These are phyloP conservation scores for Malus hybrid DNA, from an alignment of 331 rosid genomes.

Conservation along the genomic window DNA sequence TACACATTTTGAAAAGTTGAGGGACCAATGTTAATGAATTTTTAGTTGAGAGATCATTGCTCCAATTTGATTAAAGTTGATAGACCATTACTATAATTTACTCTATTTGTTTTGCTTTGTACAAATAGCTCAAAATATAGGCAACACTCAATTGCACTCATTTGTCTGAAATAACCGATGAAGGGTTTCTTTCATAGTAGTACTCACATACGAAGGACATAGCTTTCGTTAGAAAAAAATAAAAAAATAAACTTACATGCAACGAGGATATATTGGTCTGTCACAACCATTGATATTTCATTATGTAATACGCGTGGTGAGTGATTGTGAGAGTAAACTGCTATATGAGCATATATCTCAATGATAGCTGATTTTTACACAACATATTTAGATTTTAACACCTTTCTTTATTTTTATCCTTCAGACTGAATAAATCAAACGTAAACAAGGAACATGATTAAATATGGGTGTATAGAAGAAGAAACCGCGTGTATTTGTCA, in stretches of 20 bases:
- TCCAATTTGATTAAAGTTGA: no score
- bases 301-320: not conserved
- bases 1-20: no score
- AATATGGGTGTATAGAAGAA: no score
- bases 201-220: not conserved
- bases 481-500: not conserved
- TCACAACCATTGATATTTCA: not conserved
- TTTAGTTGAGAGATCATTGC: no score
- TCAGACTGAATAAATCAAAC: not conserved
- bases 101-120: not conserved
- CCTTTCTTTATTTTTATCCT: accelerated
- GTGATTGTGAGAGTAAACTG: not conserved
- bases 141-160: not conserved
- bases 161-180: not conserved
- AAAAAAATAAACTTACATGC: not conserved
- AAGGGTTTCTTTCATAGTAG: not conserved
- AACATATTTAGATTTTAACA: not conserved
- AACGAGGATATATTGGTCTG: not conserved
- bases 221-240: not conserved
- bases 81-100: no score
- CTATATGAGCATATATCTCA: not conserved
- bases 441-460: no score
- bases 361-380: not conserved
- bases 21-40: no score
- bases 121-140: not conserved